Conservation (phyloP, 73 alveolate species). For the Paramecium biaurelia region DNA sequence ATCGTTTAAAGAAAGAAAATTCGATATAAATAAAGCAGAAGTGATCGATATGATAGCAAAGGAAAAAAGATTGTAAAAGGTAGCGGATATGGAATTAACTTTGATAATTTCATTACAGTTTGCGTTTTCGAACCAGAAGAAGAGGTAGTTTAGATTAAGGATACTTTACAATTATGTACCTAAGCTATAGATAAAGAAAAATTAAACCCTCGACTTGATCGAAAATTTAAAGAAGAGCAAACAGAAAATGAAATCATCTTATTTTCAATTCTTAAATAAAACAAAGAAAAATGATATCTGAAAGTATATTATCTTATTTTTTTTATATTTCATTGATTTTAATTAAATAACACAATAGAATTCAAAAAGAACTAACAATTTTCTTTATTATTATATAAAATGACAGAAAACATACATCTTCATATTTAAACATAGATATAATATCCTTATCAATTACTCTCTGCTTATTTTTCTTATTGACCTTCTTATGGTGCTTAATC, state of each 20-base stretch:
- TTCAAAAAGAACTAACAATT: background rate
- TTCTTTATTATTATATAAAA: background rate
- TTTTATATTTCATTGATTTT: background rate
- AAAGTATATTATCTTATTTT: background rate
- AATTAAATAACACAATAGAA: background rate
- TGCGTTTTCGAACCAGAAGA: slow-evolving; percentile 36
- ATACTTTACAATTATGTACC: background rate
- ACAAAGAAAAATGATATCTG: background rate
- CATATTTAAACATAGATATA: background rate
- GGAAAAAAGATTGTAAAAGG: slow-evolving; percentile 19
- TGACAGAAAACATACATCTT: background rate
- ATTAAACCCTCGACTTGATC: background rate
- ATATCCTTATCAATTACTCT: background rate
- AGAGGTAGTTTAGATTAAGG: slow-evolving; percentile 23
- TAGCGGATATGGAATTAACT: background rate
- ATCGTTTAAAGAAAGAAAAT: background rate
- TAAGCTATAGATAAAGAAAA: background rate
- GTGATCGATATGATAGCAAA: background rate
- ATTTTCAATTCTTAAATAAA: background rate
- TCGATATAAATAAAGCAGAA: background rate
- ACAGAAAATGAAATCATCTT: slow-evolving; percentile 14
- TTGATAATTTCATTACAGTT: slow-evolving; percentile 37
- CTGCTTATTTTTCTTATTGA: background rate
- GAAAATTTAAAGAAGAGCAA: background rate
- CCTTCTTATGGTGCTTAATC: background rate